phyloP scores from a whole-genome alignment of 208 protist genomes.

The Phytomonas sp. region DNA sequence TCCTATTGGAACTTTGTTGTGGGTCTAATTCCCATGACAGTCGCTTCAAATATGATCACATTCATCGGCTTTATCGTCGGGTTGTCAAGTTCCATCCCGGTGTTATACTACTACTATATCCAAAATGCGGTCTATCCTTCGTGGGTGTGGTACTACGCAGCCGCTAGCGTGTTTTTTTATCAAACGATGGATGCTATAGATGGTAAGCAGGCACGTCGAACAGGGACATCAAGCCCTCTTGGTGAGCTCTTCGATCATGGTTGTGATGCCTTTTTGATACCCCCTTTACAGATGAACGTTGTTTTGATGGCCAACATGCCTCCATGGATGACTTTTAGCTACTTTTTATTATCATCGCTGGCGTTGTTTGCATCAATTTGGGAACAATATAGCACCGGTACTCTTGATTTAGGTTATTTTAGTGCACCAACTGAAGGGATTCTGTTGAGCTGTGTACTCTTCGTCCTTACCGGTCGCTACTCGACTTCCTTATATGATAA shows the following conservation, averaged over 20 bases:
- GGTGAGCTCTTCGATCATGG: slow-evolving; percentile 96
- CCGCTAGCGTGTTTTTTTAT: slow-evolving; percentile 67
- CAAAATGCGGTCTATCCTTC: slow-evolving; percentile 43
- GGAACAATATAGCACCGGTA: slow-evolving; percentile 89
- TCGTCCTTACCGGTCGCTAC: slow-evolving; percentile 41
- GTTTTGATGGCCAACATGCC: slow-evolving; percentile 33
- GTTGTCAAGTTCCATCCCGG: slow-evolving; percentile 48
- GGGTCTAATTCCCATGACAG: slow-evolving; percentile 74
- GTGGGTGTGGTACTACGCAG: slow-evolving; percentile 84
- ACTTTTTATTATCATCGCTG: slow-evolving; percentile 37
- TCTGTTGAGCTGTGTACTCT: slow-evolving; percentile 44
- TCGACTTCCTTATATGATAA: slow-evolving; percentile 39
- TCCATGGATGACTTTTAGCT: slow-evolving; percentile 33
- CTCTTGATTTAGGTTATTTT: slow-evolving; percentile 83
- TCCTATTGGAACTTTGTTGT: slow-evolving; percentile 86
- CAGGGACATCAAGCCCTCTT: slow-evolving; percentile 81
- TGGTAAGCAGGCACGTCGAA: slow-evolving; percentile 93
- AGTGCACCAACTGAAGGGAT: slow-evolving; percentile 89
- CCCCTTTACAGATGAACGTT: slow-evolving; percentile 64
- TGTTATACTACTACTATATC: slow-evolving; percentile 47
- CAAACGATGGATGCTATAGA: slow-evolving; percentile 95
- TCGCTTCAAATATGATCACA: slow-evolving; percentile 85
- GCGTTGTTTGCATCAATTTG: slow-evolving; percentile 72
- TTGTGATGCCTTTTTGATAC: slow-evolving; percentile 85
- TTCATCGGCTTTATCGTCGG: slow-evolving; percentile 74